Percentiles rank a stretch among this genome's conserved stretches.
phyloP scores from a whole-genome alignment of 352 stramenopile genomes.

The Phytophthora melonis region DNA sequence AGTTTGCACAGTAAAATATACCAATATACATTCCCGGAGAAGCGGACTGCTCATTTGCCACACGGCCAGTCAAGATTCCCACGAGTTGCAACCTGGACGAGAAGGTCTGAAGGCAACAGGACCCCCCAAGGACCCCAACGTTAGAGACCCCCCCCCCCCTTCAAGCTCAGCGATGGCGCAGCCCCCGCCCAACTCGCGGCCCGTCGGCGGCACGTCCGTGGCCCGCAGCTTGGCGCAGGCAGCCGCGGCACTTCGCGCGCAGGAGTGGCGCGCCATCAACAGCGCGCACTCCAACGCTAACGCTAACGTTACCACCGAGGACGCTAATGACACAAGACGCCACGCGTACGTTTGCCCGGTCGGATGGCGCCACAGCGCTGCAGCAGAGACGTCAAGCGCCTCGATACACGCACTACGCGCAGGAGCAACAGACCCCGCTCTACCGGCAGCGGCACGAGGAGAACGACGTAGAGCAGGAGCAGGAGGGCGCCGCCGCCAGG shows the following conservation, averaged over 20 bases:
- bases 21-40: not conserved
- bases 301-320: not conserved
- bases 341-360: not conserved
- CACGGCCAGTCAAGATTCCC: not conserved
- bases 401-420: slow-evolving; percentile 1
- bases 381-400: slow-evolving; percentile 4
- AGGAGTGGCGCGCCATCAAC: slow-evolving; percentile 20
- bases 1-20: not conserved
- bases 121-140: not conserved
- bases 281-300: not conserved
- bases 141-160: not conserved
- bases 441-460: not conserved
- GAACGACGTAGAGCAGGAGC: not conserved
- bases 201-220: slow-evolving; percentile 16
- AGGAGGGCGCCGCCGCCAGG: not conserved
- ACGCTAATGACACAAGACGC: not conserved
- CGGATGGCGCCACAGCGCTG: not conserved
- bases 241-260: slow-evolving; percentile 28
- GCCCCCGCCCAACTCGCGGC: not conserved
- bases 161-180: not conserved
- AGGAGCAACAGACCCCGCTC: not conserved
- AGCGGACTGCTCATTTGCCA: not conserved
- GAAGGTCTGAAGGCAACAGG: no score
- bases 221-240: slow-evolving; percentile 27
- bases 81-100: no score